Conservation (phyloP, 257 asterid genomes). For the Salvia splendens region DNA sequence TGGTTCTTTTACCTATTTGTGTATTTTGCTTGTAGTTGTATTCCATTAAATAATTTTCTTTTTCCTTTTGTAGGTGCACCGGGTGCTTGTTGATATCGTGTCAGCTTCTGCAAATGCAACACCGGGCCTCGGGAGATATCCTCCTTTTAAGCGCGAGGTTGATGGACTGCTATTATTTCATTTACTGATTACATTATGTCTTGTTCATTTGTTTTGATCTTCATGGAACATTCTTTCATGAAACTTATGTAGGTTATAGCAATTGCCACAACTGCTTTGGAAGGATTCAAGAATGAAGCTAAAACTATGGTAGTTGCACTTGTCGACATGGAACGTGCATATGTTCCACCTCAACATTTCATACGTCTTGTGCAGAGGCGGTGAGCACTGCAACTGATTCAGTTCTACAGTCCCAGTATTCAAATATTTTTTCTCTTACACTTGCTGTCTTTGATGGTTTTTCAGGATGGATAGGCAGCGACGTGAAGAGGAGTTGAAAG, state of each 20-base stretch:
- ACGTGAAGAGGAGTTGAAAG: conserved; percentile 90
- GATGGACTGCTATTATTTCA: conserved; percentile 16
- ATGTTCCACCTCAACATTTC: conserved; percentile 98
- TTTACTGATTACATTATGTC: background rate
- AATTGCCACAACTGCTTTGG: conserved; percentile 87
- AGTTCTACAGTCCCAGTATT: conserved; percentile 16
- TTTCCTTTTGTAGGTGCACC: conserved; percentile 64
- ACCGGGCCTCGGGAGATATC: conserved; percentile 98
- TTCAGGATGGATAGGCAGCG: conserved; percentile 94
- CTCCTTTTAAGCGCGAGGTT: conserved; percentile 98
- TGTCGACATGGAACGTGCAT: conserved; percentile 98
- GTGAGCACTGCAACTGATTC: conserved; percentile 44
- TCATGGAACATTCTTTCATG: conserved; percentile 24
- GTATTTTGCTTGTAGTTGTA: conserved; percentile 14
- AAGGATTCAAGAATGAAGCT: conserved; percentile 86
- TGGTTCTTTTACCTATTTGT: conserved; percentile 19
- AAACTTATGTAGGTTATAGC: conserved; percentile 61
- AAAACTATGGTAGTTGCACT: conserved; percentile 95
- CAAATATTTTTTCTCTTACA: conserved; percentile 1
- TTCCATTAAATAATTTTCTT: conserved; percentile 1
- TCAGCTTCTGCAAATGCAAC: conserved; percentile 94
- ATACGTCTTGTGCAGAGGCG: conserved; percentile 94
- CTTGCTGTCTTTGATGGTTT: conserved; percentile 27
- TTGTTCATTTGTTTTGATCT: conserved; percentile 23
- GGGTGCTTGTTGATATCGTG: conserved; percentile 86